A percentile compares a stretch with the other conserved stretches of the same genome.
Conservation (phyloP, 306 rosid species). For the Malus domestica region ASM211411v1 NC_041805.1:27566501-27567000, state of each 20-base stretch:
- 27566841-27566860: constrained; percentile 12
- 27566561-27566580: constrained; percentile 65
- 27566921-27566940: background rate
- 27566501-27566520: constrained; percentile 41
- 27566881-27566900: constrained; percentile 34
- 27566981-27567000: background rate
- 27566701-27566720: constrained; percentile 58
- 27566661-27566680: too few species aligned
- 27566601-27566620: constrained; percentile 21
- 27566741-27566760: constrained; percentile 37
- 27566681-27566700: too few species aligned
- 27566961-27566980: constrained; percentile 12
- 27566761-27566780: constrained; percentile 33
- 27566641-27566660: constrained; percentile 25
- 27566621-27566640: constrained; percentile 37
- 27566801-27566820: constrained; percentile 41
- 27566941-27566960: background rate
- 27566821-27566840: constrained; percentile 24
- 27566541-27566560: constrained; percentile 27
- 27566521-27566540: constrained; percentile 35
- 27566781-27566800: constrained; percentile 48
- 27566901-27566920: constrained; percentile 27
- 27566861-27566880: constrained; percentile 27
- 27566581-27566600: constrained; percentile 47
- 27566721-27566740: constrained; percentile 45